phyloP scores from a whole-genome alignment of 352 stramenopile genomes.

The Phytopythium boreale region DNA sequence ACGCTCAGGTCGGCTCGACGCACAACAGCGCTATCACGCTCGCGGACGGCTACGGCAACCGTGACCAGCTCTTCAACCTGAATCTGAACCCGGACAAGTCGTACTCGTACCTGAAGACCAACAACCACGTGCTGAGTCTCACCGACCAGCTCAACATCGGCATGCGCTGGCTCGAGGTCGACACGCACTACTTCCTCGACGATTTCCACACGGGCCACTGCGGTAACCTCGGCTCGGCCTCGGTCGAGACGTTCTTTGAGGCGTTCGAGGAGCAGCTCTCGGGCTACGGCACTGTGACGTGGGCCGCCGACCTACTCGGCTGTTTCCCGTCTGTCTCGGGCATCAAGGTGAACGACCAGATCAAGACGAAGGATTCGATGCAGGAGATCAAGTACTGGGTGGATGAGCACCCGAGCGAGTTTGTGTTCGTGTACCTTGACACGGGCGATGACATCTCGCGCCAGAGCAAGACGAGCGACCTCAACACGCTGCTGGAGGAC shows the following conservation, averaged over 20 bases:
- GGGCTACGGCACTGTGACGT: constrained; percentile 41
- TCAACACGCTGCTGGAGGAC: constrained; percentile 37
- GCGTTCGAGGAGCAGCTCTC: constrained; percentile 34
- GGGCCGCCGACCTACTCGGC: constrained; percentile 44
- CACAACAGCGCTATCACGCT: constrained; percentile 65
- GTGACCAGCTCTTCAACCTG: constrained; percentile 54
- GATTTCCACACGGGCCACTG: constrained; percentile 62
- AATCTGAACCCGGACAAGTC: constrained; percentile 36
- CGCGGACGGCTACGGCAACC: constrained; percentile 52
- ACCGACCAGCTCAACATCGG: constrained; percentile 56
- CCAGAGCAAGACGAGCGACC: constrained; percentile 19
- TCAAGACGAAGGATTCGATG: constrained; percentile 27
- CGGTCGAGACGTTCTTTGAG: constrained; percentile 33
- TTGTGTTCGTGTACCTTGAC: constrained; percentile 52
- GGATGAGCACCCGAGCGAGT: constrained; percentile 34
- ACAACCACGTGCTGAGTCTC: constrained; percentile 61
- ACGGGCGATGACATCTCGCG: constrained; percentile 34
- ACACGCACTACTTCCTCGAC: constrained; percentile 62
- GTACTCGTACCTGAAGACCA: constrained; percentile 61
- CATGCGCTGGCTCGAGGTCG: constrained; percentile 57
- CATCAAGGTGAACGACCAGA: constrained; percentile 45
- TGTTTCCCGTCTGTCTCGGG: constrained; percentile 61
- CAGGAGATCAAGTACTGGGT: constrained; percentile 49
- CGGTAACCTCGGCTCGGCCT: constrained; percentile 36
- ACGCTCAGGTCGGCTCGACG: constrained; percentile 40